Base-by-base conservation (phyloP, 805 yeast genomes). In the Ogataea glucozyma region DNA sequence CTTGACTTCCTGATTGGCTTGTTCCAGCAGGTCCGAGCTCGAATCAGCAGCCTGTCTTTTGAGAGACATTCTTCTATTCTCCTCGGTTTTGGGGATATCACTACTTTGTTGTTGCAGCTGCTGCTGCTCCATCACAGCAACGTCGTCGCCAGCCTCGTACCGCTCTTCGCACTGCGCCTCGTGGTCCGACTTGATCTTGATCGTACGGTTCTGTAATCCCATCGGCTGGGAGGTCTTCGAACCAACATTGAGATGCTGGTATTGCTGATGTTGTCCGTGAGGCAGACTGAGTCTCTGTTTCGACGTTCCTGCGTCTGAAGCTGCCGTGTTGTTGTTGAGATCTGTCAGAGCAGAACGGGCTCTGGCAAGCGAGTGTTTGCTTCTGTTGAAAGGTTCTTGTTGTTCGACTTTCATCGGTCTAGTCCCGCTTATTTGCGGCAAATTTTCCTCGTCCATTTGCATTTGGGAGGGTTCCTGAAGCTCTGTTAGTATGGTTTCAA, bases 1-100 rank as follows among this genome's bases (percentile, higher is more conserved):
- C 37, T 64, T 64, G 19, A 47, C 44, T 29, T 60, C 66, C 38
- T 58, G 63, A 18, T 57, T 57, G 39, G 43, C 51, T 27, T 51
- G 56, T 22, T 53, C 57, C 27, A 56, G 31, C 8, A 64, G 45
- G 51, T 72, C 73, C n/a, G 76, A 68, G 26, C 74, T 65, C 9
- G 76, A 65, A 49, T 78, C 82, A 11, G 83, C 75, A 1, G 83
- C 81, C 51, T 71, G 77, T 51, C 84, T 66, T 50, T 79, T 79
- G 33, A 67, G 43, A 2, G 68, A 65, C 51, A 58, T 52, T 41
- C 67, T 51, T 56, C 60, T 47, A 43, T 48, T 51, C 42, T 64
- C 56, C 57, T 65, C 55, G 45, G 57, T 31, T 57, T 53, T 61
- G 53, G 52, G 17, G 9, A 17, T 29, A n/a, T 26, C 41, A 5